Evolutionary conservation across 108 stramenopile species (phyloP).

Genomic region (Pseudonitzschia delicatissima): DNA sequence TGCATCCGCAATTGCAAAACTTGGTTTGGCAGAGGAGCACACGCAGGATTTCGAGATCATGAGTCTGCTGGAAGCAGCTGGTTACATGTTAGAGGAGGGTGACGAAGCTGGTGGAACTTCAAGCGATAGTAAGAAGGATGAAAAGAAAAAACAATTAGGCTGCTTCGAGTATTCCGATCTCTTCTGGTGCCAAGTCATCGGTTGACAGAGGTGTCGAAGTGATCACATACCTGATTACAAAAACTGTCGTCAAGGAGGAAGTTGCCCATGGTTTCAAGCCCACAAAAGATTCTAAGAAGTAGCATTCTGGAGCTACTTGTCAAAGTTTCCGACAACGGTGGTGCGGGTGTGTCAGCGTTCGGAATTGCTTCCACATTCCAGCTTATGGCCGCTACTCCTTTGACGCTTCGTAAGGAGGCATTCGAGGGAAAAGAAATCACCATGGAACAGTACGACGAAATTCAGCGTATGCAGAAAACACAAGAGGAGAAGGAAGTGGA

Average conservation of each 20-base stretch:
- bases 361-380: slow-evolving; percentile 87
- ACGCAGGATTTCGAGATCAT: slow-evolving; percentile 75
- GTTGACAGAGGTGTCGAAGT: slow-evolving; percentile 93
- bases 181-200: slow-evolving; percentile 47
- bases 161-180: slow-evolving; percentile 14
- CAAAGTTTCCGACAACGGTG: slow-evolving; percentile 52
- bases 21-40: slow-evolving; percentile 67
- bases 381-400: slow-evolving; percentile 76
- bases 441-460: slow-evolving; percentile 95
- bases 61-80: slow-evolving; percentile 70
- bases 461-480: slow-evolving; percentile 82
- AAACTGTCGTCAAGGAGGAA: slow-evolving; percentile 89
- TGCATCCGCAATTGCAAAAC: slow-evolving; percentile 81
- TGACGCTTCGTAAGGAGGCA: slow-evolving; percentile 83
- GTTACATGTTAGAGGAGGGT: slow-evolving; percentile 69
- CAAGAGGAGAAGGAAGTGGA: slow-evolving; percentile 79
- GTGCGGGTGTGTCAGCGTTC: slow-evolving; percentile 69
- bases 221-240: slow-evolving; percentile 78
- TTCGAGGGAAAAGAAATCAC: slow-evolving; percentile 92
- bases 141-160: not conserved
- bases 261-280: slow-evolving; percentile 80
- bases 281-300: slow-evolving; percentile 33
- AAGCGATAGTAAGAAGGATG: not conserved
- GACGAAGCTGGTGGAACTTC: slow-evolving; percentile 23
- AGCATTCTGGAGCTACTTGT: slow-evolving; percentile 76